Conservation (phyloP, 345 rosid species). For the Eutrema yunnanense region DNA sequence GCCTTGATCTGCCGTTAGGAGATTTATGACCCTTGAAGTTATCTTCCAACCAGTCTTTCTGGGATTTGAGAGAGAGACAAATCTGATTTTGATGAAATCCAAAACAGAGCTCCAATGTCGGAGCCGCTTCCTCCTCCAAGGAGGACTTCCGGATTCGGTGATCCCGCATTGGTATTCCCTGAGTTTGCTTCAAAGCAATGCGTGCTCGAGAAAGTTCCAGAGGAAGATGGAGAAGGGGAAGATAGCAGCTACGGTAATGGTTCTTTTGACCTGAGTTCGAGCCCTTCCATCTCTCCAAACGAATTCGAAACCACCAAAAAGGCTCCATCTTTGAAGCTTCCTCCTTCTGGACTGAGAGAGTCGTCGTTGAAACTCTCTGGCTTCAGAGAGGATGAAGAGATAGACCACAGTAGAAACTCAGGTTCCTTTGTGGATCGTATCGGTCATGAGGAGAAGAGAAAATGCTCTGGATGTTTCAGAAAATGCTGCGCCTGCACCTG, state of each 20-base stretch:
- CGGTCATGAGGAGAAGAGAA: slow-evolving; percentile 15
- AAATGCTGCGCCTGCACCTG: slow-evolving; percentile 25
- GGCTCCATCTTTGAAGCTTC: neutral
- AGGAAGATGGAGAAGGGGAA: slow-evolving; percentile 26
- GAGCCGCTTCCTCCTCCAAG: slow-evolving; percentile 21
- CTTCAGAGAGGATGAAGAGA: slow-evolving; percentile 10
- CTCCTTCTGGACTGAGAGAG: slow-evolving; percentile 5
- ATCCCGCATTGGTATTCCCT: slow-evolving; percentile 26
- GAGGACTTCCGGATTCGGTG: slow-evolving; percentile 17
- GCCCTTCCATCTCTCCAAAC: neutral
- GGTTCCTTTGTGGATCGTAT: slow-evolving; percentile 14
- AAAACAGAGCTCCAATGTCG: slow-evolving; percentile 36
- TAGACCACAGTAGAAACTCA: neutral
- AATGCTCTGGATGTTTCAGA: slow-evolving; percentile 5
- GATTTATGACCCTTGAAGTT: slow-evolving; percentile 22
- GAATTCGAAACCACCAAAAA: neutral
- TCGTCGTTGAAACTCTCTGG: slow-evolving; percentile 1
- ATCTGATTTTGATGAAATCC: slow-evolving; percentile 19
- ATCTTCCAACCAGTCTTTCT: neutral
- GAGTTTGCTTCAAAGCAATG: slow-evolving; percentile 21
- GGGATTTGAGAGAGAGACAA: slow-evolving; percentile 27
- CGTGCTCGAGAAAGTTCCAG: slow-evolving; percentile 1
- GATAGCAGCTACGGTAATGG: slow-evolving; percentile 26
- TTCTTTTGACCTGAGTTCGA: slow-evolving; percentile 24
- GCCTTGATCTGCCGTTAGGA: slow-evolving; percentile 20